Evolutionary conservation across 306 rosid species (phyloP).

Genomic region (Trifolium subterraneum): DNA sequence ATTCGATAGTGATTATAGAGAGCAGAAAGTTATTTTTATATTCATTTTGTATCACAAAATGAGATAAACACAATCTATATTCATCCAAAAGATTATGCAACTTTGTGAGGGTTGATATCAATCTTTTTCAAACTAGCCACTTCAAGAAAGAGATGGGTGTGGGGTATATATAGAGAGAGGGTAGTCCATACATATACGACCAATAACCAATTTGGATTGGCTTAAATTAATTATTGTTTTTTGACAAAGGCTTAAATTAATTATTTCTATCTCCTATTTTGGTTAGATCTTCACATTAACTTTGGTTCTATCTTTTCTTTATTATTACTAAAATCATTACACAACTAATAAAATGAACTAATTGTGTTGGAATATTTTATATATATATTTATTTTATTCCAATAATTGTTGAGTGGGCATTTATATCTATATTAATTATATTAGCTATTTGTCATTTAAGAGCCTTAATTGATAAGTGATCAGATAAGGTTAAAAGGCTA

Average conservation of each 20-base stretch:
- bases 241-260: conserved; percentile 39
- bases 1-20: conserved; percentile 32
- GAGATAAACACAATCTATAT: conserved; percentile 31
- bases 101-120: conserved; percentile 35
- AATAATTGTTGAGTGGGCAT: no score
- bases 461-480: no score
- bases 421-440: no score
- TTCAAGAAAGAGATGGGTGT: conserved; percentile 44
- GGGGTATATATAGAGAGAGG: conserved; percentile 23
- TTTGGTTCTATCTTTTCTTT: conserved; percentile 28
- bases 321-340: neutral
- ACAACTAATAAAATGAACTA: no score
- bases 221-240: conserved; percentile 36
- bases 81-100: conserved; percentile 4
- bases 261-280: conserved; percentile 26
- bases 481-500: no score
- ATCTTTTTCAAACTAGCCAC: conserved; percentile 42
- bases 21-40: conserved; percentile 25
- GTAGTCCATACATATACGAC: conserved; percentile 27
- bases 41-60: conserved; percentile 33
- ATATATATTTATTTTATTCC: no score
- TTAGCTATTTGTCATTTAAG: no score
- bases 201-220: conserved; percentile 40
- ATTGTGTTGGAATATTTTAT: no score
- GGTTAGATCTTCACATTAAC: conserved; percentile 37